A percentile compares a stretch with the other conserved stretches of the same genome.
Conservation (phyloP, 2,329 filamentous ascomycete genomes). For the Leptosphaerulina australis region DNA sequence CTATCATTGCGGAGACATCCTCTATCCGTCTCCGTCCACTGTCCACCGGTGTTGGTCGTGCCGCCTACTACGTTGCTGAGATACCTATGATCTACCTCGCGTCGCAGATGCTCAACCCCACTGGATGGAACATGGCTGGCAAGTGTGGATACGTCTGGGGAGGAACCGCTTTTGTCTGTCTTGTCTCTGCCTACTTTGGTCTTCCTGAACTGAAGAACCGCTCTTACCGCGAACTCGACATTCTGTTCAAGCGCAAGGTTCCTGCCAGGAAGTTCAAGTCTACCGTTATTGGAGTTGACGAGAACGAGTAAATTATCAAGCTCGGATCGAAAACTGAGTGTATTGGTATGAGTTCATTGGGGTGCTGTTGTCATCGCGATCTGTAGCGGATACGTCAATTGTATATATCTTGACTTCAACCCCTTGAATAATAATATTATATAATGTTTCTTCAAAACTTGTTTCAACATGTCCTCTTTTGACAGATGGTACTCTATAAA, state of each 20-base stretch:
- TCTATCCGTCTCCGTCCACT: constrained; percentile 67
- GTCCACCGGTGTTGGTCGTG: constrained; percentile 68
- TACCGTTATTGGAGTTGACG: constrained; percentile 62
- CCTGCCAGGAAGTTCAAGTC: constrained; percentile 62
- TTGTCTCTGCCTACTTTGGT: constrained; percentile 56
- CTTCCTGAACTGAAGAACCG: constrained; percentile 62
- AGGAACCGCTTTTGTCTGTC: constrained; percentile 60
- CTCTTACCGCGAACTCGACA: constrained; percentile 57
- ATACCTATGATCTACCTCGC: constrained; percentile 70
- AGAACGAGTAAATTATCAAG: constrained; percentile 62
- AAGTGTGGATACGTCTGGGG: constrained; percentile 40
- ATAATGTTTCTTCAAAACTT: no score
- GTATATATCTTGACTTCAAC: no score
- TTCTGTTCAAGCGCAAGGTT: constrained; percentile 51
- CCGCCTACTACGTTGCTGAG: constrained; percentile 66
- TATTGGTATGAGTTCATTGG: no score
- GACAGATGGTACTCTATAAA: no score
- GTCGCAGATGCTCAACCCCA: constrained; percentile 57
- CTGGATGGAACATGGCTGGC: constrained; percentile 48
- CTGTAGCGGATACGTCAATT: no score
- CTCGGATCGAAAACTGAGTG: not conserved
- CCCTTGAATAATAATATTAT: no score
- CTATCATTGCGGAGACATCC: constrained; percentile 70
- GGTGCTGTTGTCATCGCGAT: no score
- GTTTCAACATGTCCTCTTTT: no score